A percentile compares a stretch with the other conserved stretches of the same genome.
Conservation (phyloP, 441 rosid genomes). For the Populus hybrid region DNA sequence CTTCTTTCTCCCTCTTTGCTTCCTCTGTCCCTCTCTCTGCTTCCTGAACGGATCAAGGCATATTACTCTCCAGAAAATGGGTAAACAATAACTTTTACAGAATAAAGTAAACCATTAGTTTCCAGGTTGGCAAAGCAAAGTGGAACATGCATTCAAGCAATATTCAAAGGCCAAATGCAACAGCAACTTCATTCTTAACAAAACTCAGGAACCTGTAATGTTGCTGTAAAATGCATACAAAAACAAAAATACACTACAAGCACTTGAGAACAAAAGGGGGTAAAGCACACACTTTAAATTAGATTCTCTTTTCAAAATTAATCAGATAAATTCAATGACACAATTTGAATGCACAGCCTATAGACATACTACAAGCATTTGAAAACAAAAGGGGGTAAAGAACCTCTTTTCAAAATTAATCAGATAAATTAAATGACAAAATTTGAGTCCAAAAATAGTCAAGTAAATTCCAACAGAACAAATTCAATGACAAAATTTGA, state of each 20-base stretch:
- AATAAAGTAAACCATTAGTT: too few species aligned
- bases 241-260: background rate
- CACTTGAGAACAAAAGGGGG: background rate
- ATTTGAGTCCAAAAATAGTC: too few species aligned
- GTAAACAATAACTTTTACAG: too few species aligned
- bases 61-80: background rate
- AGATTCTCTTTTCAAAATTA: background rate
- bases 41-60: constrained; percentile 39
- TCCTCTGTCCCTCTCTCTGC: constrained; percentile 51
- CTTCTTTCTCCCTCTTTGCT: constrained; percentile 70
- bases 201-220: background rate
- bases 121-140: background rate
- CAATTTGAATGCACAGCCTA: too few species aligned
- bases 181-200: background rate
- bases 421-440: too few species aligned
- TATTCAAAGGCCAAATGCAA: background rate
- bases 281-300: too few species aligned
- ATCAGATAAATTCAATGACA: background rate
- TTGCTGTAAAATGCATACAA: background rate
- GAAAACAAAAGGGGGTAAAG: too few species aligned
- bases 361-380: too few species aligned
- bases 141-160: background rate
- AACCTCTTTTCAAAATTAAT: too few species aligned
- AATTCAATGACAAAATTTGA: too few species aligned
- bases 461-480: too few species aligned